These are phyloP conservation scores for Zymoseptoria ardabiliae DNA, from an alignment of 2,329 filamentous ascomycete species.

Conservation along the genomic window DNA sequence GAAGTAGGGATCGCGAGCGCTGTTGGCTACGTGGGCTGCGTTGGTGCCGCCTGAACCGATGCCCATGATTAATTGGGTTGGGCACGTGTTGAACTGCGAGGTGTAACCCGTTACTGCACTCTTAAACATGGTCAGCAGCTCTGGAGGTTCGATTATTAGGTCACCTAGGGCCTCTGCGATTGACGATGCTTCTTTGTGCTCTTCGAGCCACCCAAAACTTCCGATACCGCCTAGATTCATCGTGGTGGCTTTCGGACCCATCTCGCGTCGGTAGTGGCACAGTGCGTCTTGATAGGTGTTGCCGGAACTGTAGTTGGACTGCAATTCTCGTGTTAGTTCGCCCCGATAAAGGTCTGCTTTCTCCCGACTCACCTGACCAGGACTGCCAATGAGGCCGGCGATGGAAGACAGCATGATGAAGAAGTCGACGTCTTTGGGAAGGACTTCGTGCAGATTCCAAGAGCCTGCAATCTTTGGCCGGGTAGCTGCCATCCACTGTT, in stretches of 20 bases:
- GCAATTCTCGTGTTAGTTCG: too few relatives aligned
- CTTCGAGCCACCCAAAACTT: neutral
- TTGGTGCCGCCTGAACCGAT: neutral
- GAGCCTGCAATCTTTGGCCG: neutral
- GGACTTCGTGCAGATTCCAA: neutral
- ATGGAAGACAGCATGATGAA: slow-evolving; percentile 49
- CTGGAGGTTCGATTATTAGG: neutral
- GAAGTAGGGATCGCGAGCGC: neutral
- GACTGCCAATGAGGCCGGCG: slow-evolving; percentile 29
- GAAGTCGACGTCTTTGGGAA: slow-evolving; percentile 28
- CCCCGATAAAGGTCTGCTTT: too few relatives aligned
- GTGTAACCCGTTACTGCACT: neutral
- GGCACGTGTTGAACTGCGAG: neutral
- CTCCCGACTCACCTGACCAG: neutral
- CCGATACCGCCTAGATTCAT: slow-evolving; percentile 48
- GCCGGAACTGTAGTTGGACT: slow-evolving; percentile 17
- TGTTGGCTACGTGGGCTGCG: neutral
- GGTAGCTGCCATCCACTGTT: neutral
- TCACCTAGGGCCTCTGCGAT: neutral
- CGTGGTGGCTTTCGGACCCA: slow-evolving; percentile 39
- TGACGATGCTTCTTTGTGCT: neutral
- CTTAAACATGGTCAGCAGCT: neutral
- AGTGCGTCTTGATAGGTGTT: slow-evolving; percentile 17
- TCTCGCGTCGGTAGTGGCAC: slow-evolving; percentile 29
- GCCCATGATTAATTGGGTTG: neutral